Evolutionary conservation across 1,139 yeast genomes (phyloP).

Genomic region (Suhomyces bribrorum): DNA sequence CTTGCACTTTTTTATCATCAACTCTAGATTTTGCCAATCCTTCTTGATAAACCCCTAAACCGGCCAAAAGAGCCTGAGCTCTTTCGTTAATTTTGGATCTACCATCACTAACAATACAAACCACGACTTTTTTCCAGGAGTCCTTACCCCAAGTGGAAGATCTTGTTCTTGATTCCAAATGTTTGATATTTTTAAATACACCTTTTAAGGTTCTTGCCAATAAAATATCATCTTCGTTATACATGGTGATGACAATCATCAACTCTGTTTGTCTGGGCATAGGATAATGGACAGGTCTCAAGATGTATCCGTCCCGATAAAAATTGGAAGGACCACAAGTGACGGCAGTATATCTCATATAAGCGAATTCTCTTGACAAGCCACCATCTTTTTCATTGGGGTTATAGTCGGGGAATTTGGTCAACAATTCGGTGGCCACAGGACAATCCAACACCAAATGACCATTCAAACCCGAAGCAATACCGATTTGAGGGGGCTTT

Average conservation of each 20-base stretch:
- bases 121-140: constrained; percentile 52
- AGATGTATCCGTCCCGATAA: constrained; percentile 45
- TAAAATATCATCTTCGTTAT: constrained; percentile 49
- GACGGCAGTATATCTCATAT: constrained; percentile 53
- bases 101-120: constrained; percentile 51
- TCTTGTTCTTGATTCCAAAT: constrained; percentile 45
- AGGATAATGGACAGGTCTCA: constrained; percentile 50
- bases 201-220: constrained; percentile 51
- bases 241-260: constrained; percentile 52
- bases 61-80: constrained; percentile 50
- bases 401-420: constrained; percentile 46
- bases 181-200: constrained; percentile 49
- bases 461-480: constrained; percentile 46
- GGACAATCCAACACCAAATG: constrained; percentile 55
- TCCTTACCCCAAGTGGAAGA: constrained; percentile 50
- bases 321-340: constrained; percentile 54
- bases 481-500: constrained; percentile 37
- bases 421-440: constrained; percentile 47
- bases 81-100: constrained; percentile 50
- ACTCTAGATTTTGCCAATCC: constrained; percentile 51
- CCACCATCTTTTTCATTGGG: constrained; percentile 41
- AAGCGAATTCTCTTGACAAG: constrained; percentile 47
- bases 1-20: constrained; percentile 49
- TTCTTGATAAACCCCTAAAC: constrained; percentile 51
- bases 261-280: constrained; percentile 47